Evolutionary conservation across 1,284 basidiomycete genomes (phyloP).

Genomic region (Malassezia slooffiae): DNA sequence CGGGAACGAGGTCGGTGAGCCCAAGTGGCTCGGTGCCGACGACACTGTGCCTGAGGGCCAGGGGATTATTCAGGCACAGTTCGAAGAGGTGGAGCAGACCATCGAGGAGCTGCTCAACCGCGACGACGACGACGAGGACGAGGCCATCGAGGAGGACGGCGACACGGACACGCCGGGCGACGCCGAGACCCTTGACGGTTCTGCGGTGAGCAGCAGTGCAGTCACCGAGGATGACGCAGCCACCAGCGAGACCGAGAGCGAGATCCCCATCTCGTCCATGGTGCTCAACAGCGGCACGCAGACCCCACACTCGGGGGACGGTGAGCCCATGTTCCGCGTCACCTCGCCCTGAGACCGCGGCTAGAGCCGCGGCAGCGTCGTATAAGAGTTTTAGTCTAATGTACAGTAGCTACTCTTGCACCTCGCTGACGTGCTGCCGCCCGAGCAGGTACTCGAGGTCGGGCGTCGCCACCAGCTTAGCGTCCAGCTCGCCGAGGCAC

Average conservation of each 20-base stretch:
- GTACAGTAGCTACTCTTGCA: constrained; percentile 3
- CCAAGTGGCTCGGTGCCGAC: constrained; percentile 50
- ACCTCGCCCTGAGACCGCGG: no score
- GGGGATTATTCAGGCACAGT: constrained; percentile 86
- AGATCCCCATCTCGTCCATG: constrained; percentile 3
- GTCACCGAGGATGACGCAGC: constrained; percentile 5
- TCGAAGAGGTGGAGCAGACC: constrained; percentile 91
- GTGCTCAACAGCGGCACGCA: constrained; percentile 10
- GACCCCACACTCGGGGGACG: no score
- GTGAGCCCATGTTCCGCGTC: no score
- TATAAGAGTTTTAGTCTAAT: no score
- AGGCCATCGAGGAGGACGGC: constrained; percentile 30
- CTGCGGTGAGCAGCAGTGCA: constrained; percentile 3
- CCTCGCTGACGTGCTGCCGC: no score
- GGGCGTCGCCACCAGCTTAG: constrained; percentile 73
- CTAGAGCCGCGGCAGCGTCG: no score
- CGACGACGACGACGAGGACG: constrained; percentile 42
- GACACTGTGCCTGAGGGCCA: constrained; percentile 87
- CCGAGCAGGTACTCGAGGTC: constrained; percentile 66
- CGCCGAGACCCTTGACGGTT: no score
- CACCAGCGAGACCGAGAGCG: constrained; percentile 10
- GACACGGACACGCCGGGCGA: no score
- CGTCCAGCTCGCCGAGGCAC: constrained; percentile 72
- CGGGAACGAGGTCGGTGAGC: constrained; percentile 41
- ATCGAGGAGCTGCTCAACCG: constrained; percentile 54